Base-by-base conservation (phyloP, 2,329 filamentous ascomycete genomes). In the Colletotrichum godetiae region DNA sequence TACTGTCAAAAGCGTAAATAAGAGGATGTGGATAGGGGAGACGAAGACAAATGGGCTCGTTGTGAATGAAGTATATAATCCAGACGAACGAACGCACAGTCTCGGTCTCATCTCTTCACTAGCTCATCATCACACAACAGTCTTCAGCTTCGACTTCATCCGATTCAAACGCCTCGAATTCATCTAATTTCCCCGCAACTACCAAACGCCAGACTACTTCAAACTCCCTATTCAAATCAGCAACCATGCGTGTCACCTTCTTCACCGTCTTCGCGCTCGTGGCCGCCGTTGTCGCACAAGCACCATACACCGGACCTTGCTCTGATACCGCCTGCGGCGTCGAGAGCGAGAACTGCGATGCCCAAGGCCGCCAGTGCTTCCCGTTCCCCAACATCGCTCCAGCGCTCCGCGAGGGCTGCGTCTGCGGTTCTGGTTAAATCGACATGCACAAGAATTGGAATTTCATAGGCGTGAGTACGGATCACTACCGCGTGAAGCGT, bases 371-470 rank as follows among this genome's bases (percentile, higher is more conserved):
- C 24, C 67, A 73, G 13, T 73, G 71, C 60, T 73, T 70, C 22
- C 71, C 71, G 10, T 73, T 73, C 13, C 71, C 71, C 71, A 70
- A 71, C 35, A 63, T 65, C 19, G 55, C 55, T 29, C 71, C 71
- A 19, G 71, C 67, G 19, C 67, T 73, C 5, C 71, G 71, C 11
- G 46, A 73, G 46, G 71, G 71, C 33, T 73, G 71, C 29, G 67
- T 71, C n/a, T 73, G 71, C 22, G 71, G 67, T n/a, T 73, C 71
- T 22, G 71, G 71, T 10, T 73, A 57, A n/a, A 1, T 5, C 10
- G 24, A 22, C 12, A 5, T 27, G 5, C 31, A 19, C 35, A 5
- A 3, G 42, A 49, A n/a, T 49, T 22, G 62, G 15, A 31, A 15
- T 71, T 49, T 57, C 57, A 42, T 15, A 46, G 60, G 56, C 37